Percentiles rank a stretch among this genome's conserved stretches.
phyloP scores from a whole-genome alignment of 495 filamentous ascomycete genomes.

The Xylaria telfairii region DNA sequence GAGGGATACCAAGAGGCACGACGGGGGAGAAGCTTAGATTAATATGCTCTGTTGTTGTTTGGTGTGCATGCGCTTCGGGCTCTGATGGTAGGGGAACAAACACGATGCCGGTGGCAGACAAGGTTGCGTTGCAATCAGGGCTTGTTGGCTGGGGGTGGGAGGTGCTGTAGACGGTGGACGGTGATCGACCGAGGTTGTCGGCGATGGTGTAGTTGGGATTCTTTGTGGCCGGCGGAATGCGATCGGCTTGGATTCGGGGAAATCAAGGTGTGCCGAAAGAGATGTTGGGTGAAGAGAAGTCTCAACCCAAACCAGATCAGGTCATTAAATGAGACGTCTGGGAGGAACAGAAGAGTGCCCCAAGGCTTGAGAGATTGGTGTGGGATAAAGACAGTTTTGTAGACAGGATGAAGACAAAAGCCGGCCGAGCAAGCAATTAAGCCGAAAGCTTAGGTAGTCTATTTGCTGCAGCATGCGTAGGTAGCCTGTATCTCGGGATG shows the following conservation, averaged over 20 bases:
- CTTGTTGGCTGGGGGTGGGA: background rate
- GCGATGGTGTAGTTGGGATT: background rate
- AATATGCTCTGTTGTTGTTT: background rate
- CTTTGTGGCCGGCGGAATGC: background rate
- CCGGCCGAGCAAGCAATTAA: background rate
- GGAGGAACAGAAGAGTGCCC: background rate
- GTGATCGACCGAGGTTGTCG: constrained; percentile 3
- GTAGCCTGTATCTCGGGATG: background rate
- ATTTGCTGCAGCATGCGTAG: background rate
- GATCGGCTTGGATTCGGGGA: background rate
- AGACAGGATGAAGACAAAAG: background rate
- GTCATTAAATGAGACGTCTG: background rate
- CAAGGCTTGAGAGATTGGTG: background rate
- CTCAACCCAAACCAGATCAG: background rate
- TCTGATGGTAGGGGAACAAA: background rate
- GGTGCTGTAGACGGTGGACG: background rate
- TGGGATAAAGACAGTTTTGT: background rate
- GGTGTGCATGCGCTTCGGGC: background rate
- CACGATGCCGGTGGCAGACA: background rate
- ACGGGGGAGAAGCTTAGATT: background rate
- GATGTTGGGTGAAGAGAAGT: background rate
- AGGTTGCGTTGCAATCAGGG: background rate
- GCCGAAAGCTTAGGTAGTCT: background rate
- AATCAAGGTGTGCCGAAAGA: background rate
- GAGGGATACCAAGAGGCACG: background rate